These are phyloP conservation scores for Naganishia liquefaciens DNA, from an alignment of 1,284 basidiomycete genomes.

Conservation along the genomic window DNA sequence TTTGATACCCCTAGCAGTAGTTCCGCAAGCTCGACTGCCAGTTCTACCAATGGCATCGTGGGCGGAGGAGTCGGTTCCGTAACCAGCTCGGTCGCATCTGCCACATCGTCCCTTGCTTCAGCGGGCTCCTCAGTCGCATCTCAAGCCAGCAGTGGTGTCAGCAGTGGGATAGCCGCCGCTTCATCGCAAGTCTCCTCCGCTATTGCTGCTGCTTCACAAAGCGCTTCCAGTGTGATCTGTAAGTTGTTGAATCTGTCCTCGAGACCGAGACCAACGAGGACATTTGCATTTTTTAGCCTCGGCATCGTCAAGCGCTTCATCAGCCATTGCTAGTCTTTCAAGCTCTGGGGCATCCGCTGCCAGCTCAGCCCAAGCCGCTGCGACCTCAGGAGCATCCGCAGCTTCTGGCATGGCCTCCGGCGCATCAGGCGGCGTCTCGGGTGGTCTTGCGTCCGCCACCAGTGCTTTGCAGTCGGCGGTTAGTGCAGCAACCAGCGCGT, in stretches of 20 bases:
- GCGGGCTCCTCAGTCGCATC: constrained; percentile 5
- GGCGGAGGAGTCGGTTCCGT: constrained; percentile 27
- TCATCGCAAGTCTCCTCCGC: constrained; percentile 8
- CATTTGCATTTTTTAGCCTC: neutral
- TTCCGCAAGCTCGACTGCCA: constrained; percentile 1
- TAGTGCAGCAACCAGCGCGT: constrained; percentile 18
- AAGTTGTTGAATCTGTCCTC: neutral
- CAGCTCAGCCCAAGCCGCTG: constrained; percentile 21
- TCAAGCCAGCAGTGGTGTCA: neutral
- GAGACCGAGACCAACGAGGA: no score
- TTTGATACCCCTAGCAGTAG: constrained; percentile 32
- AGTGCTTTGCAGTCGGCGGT: neutral
- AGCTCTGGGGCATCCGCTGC: constrained; percentile 2
- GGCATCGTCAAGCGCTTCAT: constrained; percentile 14
- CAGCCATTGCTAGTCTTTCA: constrained; percentile 1
- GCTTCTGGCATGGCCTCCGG: constrained; percentile 20
- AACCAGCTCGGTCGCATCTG: constrained; percentile 14
- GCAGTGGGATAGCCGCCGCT: constrained; percentile 3
- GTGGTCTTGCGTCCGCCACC: constrained; percentile 1
- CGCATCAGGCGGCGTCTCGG: constrained; percentile 23
- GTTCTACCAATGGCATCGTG: constrained; percentile 17
- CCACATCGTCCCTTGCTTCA: constrained; percentile 1
- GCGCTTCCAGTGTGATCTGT: constrained; percentile 14
- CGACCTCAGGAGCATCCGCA: constrained; percentile 7
- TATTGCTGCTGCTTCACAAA: constrained; percentile 20